Evolutionary conservation across 345 rosid species (phyloP), one percentile per base, ranked within the genome.

Genomic region (Pistacia atlantica): DNA sequence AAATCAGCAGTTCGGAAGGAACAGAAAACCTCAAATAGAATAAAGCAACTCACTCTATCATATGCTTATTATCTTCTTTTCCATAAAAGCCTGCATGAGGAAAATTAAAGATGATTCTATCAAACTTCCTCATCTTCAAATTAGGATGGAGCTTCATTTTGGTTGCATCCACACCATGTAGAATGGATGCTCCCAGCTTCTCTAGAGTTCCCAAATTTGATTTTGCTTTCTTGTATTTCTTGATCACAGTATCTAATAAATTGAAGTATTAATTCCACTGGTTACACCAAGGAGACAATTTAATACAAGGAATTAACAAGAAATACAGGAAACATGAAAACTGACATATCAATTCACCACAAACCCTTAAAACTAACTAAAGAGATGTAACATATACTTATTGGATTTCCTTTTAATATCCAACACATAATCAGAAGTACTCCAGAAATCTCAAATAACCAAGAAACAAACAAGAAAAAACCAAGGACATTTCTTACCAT

Each of bases 11-110:
- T 60, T 60, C 64, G 13, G 42, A 31, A 61, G 65, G 16, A 67
- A 46, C 17, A 67, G 35, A 37, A 67, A 46, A 67, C 45, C 33
- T 1, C 2, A 31, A 31, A 2, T 31, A 31, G 33, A 31, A 11
- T 33, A 52, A 49, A 46, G 28, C 13, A 18, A 25, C 80, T 78
- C 65, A 88, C 92, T 17, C 12, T 45, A 87, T 90, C 56, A 76
- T 0, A 4, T 1, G 8, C 73, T 0, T 11, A 73, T 57, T 14
- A 48, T 81, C 82, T 80, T 86, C 91, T 74, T 51, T 87, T 52
- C 92, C 80, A 8, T 79, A 25, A 74, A 91, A 91, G 28, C 90
- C 97, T 0, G 91, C 91, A 55, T 89, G 92, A 8, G 97, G 97
- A 79, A 89, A 92, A 82, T 84, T 82, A 78, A 80, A 86, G 74